Percentiles rank a stretch among this genome's conserved stretches.
Evolutionary conservation across 139 green algal species (phyloP).

Genomic region (Tetradesmus lagerheimii): DNA sequence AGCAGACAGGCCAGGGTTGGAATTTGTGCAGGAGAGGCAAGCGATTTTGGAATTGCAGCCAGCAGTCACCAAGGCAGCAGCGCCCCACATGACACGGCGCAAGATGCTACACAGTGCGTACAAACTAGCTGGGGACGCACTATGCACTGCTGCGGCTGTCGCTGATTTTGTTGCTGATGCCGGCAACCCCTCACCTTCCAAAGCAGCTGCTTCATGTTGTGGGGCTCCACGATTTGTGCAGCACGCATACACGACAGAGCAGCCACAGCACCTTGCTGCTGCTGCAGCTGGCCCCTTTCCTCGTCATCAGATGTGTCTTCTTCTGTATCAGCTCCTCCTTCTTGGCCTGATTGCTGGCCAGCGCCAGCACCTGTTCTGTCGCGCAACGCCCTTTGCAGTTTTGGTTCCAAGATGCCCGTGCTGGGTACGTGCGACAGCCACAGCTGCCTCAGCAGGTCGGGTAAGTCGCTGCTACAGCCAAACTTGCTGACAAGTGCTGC

Average conservation of each 20-base stretch:
- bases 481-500: background rate
- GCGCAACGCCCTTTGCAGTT: background rate
- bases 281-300: background rate
- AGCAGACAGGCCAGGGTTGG: background rate
- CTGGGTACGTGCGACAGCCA: conserved; percentile 35
- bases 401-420: conserved; percentile 36
- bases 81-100: too few species aligned
- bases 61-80: too few species aligned
- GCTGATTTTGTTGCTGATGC: background rate
- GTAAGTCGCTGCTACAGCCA: background rate
- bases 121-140: background rate
- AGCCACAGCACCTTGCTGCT: background rate
- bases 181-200: conserved; percentile 22
- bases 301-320: background rate
- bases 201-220: conserved; percentile 25
- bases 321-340: background rate
- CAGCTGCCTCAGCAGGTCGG: conserved; percentile 28
- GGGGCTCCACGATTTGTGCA: background rate
- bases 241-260: background rate
- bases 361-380: background rate
- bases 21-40: background rate
- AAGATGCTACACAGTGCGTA: background rate
- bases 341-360: background rate
- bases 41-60: too few species aligned
- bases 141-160: background rate